phyloP scores from a whole-genome alignment of 2,329 filamentous ascomycete genomes.

The Hypomyces rosellus region DNA sequence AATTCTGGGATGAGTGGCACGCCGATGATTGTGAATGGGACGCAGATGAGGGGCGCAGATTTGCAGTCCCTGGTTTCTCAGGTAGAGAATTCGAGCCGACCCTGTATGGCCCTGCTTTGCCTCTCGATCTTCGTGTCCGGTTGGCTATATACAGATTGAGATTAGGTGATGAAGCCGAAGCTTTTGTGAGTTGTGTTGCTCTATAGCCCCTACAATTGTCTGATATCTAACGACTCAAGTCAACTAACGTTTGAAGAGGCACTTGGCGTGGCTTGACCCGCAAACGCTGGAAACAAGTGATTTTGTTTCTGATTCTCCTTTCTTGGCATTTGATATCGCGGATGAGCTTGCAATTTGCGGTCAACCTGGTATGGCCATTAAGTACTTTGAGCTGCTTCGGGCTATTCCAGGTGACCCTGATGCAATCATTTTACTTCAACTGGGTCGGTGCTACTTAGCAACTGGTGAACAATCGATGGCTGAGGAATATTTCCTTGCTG shows the following conservation, averaged over 20 bases:
- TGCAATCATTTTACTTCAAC: slow-evolving; percentile 44
- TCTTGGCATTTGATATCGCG: slow-evolving; percentile 68
- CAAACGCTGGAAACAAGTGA: slow-evolving; percentile 41
- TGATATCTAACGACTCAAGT: neutral
- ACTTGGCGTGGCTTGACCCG: slow-evolving; percentile 66
- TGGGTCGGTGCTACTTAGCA: slow-evolving; percentile 64
- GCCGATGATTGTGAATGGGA: slow-evolving; percentile 91
- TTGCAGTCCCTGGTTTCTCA: slow-evolving; percentile 54
- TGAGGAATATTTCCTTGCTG: slow-evolving; percentile 68
- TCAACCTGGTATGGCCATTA: slow-evolving; percentile 36
- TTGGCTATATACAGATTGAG: slow-evolving; percentile 77
- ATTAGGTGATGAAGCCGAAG: slow-evolving; percentile 63
- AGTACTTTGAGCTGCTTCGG: slow-evolving; percentile 51
- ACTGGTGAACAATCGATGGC: slow-evolving; percentile 60
- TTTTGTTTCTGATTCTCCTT: slow-evolving; percentile 59
- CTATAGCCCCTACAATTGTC: neutral
- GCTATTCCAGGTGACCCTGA: slow-evolving; percentile 44
- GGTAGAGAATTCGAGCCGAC: slow-evolving; percentile 45
- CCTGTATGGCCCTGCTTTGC: slow-evolving; percentile 67
- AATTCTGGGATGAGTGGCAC: slow-evolving; percentile 66
- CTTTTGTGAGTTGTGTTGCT: slow-evolving; percentile 50
- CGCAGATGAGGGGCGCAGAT: slow-evolving; percentile 60
- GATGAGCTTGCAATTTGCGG: slow-evolving; percentile 34
- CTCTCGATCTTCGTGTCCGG: slow-evolving; percentile 76
- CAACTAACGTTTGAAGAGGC: slow-evolving; percentile 37